Evolutionary conservation across 495 filamentous ascomycete genomes (phyloP).

Genomic region (Xylaria grammica): DNA sequence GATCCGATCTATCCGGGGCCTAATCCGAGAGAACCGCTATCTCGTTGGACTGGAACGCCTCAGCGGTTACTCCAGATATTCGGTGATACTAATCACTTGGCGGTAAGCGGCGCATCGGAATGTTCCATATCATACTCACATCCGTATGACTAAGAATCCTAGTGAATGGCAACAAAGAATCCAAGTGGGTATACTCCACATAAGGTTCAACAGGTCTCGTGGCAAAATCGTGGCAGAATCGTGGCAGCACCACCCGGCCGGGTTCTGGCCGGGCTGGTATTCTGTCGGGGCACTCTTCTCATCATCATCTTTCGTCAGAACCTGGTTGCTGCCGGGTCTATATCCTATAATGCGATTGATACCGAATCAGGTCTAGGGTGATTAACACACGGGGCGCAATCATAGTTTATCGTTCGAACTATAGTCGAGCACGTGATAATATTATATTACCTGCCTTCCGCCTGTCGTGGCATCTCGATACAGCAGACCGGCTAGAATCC

Average conservation of each 20-base stretch:
- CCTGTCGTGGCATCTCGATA: background rate
- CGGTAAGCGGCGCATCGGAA: background rate
- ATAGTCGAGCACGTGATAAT: background rate
- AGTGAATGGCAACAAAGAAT: background rate
- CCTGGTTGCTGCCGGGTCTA: too few relatives aligned
- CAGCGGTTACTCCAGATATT: background rate
- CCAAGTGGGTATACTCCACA: background rate
- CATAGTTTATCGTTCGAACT: background rate
- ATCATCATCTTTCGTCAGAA: background rate
- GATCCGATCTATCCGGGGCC: too few relatives aligned
- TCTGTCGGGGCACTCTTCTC: background rate
- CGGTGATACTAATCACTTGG: constrained; percentile 2
- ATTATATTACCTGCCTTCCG: too few relatives aligned
- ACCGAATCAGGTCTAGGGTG: background rate
- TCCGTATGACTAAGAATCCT: background rate
- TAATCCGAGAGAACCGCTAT: too few relatives aligned
- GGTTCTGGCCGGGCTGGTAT: background rate
- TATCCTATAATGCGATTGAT: too few relatives aligned
- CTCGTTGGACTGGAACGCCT: too few relatives aligned
- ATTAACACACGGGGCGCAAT: background rate
- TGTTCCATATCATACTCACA: background rate
- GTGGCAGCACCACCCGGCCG: too few relatives aligned
- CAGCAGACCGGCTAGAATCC: too few relatives aligned
- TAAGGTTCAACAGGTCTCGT: background rate
- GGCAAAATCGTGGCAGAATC: background rate